Evolutionary conservation across 208 protist genomes (phyloP), one percentile per base, ranked within the genome.

Genomic region (Kentomonas sorsogonicus): DNA sequence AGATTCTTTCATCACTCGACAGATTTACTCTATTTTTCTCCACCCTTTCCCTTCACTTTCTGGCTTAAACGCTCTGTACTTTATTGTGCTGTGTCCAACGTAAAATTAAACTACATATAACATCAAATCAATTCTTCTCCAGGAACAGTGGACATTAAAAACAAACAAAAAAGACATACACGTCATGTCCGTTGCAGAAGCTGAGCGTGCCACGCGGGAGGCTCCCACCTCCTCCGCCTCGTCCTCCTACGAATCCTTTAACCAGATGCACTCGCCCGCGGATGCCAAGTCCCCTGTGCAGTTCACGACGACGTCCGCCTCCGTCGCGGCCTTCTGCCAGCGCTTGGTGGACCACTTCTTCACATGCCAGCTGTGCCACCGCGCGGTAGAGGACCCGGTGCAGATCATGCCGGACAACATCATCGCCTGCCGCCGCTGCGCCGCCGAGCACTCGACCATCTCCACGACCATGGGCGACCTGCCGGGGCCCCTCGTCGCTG

Each of bases 371-470:
- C 23, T 77, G 26, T 91, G 83, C 51, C 52, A 51, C 26, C 76
- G 80, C 39, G 52, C 80, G 3, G 64, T 64, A 1, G 55, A 54
- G 7, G 74, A 87, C 58, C 60, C 77, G 9, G 83, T 91, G 46
- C 70, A 83, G 53, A 59, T 84, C 36, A 34, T 72, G 3, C 66
- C 68, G 33, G 70, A 56, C 20, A 60, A 59, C 22, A 47, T 48
- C n/a, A 23, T 92, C 26, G 62, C 60, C 23, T 92, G 85, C 64
- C 71, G 73, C 7, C 43, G 50, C 13, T 92, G 85, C 53, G 66
- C 69, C 1, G 30, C 66, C 15, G 29, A 53, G 45, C 20, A 66
- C 40, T 30, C 41, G 16, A 60, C 66, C 11, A 44, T 47, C 25
- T 44, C 18, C 26, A 63, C 66, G 6, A 51, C 48, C n/a, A 52